These are phyloP conservation scores for Hyaloscypha bicolor DNA, from an alignment of 495 filamentous ascomycete genomes.

Conservation along the genomic window DNA sequence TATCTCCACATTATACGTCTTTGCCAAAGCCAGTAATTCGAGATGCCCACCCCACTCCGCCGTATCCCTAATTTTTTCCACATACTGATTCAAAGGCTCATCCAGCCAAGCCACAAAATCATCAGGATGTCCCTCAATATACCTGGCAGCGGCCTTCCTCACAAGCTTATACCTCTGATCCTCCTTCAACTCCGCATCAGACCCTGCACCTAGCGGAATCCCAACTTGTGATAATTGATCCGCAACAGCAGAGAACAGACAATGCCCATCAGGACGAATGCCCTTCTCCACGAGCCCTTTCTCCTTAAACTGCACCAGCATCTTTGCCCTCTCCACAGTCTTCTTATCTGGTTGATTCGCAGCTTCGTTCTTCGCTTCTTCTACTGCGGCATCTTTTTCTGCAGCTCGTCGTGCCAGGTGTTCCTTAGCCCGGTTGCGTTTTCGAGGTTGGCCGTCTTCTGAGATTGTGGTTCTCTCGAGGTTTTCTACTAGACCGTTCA, in stretches of 20 bases:
- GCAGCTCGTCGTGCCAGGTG: conserved; percentile 86
- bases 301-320: conserved; percentile 64
- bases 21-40: conserved; percentile 83
- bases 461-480: conserved; percentile 22
- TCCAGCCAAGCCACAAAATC: conserved; percentile 76
- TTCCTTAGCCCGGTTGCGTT: conserved; percentile 89
- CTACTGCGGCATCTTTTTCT: conserved; percentile 69
- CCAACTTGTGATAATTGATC: conserved; percentile 65
- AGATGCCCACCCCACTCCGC: conserved; percentile 97
- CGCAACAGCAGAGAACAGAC: conserved; percentile 91
- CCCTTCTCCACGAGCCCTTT: conserved; percentile 71
- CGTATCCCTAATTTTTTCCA: conserved; percentile 77
- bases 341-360: conserved; percentile 73
- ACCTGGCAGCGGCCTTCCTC: conserved; percentile 57
- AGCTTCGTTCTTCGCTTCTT: conserved; percentile 73
- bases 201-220: conserved; percentile 40
- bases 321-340: conserved; percentile 66
- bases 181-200: conserved; percentile 28
- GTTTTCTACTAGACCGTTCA: conserved; percentile 19
- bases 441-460: conserved; percentile 51
- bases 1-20: conserved; percentile 79
- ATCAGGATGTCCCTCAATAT: conserved; percentile 52
- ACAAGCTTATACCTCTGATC: conserved; percentile 53
- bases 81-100: conserved; percentile 74
- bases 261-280: conserved; percentile 90